Conservation (phyloP, 371 early-diverging fungal genomes). For the Circinella minor region DNA sequence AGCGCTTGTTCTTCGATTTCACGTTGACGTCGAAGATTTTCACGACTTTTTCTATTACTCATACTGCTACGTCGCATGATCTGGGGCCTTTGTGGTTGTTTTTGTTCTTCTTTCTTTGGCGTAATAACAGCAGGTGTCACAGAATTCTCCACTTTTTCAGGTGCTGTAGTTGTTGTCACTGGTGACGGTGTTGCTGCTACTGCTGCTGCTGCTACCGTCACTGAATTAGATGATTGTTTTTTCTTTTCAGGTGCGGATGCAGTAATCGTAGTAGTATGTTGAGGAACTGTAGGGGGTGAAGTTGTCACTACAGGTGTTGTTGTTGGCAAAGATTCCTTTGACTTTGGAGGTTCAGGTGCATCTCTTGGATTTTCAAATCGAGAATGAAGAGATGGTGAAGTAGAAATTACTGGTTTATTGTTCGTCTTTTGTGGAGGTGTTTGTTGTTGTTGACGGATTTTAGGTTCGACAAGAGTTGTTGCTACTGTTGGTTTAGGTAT, state of each 20-base stretch:
- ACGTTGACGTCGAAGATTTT: conserved; percentile 31
- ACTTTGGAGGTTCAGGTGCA: conserved; percentile 20
- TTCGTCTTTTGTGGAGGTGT: background rate
- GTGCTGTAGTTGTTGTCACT: no score
- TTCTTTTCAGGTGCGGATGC: background rate
- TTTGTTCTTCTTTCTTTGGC: background rate
- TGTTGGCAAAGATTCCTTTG: background rate
- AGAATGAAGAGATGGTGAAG: background rate
- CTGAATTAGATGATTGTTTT: background rate
- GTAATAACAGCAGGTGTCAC: background rate
- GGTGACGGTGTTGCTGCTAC: no score
- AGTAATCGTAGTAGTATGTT: background rate
- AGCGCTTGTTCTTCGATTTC: conserved; percentile 18
- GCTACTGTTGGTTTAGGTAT: background rate
- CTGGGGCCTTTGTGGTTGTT: background rate
- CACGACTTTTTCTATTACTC: conserved; percentile 43
- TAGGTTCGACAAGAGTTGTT: background rate
- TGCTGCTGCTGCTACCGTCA: background rate
- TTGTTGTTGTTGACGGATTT: background rate
- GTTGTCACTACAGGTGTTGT: background rate
- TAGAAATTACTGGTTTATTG: background rate
- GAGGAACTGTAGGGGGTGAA: background rate
- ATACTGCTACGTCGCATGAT: conserved; percentile 37
- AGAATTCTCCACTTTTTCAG: background rate
- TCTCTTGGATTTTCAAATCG: conserved; percentile 22